Conservation (phyloP, 495 filamentous ascomycete species). For the Hyaloscypha variabilis region DNA sequence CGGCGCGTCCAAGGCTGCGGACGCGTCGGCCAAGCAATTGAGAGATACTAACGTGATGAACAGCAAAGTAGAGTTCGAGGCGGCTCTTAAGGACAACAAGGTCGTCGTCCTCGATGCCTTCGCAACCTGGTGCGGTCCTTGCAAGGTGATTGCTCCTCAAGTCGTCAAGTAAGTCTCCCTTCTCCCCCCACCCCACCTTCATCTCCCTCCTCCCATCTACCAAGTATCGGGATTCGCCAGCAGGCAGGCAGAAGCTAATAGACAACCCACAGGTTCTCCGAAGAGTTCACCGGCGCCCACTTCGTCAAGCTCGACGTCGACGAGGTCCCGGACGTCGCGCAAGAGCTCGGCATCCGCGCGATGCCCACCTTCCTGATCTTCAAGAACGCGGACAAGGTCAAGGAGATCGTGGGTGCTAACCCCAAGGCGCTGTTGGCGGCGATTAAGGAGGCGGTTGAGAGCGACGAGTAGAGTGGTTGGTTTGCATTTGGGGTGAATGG, state of each 20-base stretch:
- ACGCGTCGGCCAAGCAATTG: no score
- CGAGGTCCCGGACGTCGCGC: conserved; percentile 71
- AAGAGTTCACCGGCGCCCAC: conserved; percentile 55
- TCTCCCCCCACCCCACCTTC: conserved; percentile 11
- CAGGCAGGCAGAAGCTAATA: conserved; percentile 19
- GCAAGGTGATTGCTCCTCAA: conserved; percentile 81
- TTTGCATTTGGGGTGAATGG: not conserved
- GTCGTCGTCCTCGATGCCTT: conserved; percentile 84
- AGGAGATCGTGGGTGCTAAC: conserved; percentile 83
- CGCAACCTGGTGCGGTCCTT: conserved; percentile 93
- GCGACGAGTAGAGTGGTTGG: not conserved
- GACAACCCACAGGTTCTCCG: conserved; percentile 49
- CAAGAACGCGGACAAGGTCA: conserved; percentile 69
- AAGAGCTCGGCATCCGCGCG: conserved; percentile 82
- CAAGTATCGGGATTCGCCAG: no score
- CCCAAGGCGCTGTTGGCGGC: conserved; percentile 60
- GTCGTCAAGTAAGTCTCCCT: conserved; percentile 13
- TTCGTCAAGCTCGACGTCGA: conserved; percentile 98
- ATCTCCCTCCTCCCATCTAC: not conserved
- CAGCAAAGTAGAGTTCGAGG: conserved; percentile 66
- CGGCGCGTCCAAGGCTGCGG: not conserved
- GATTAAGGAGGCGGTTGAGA: conserved; percentile 38
- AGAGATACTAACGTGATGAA: conserved; percentile 27
- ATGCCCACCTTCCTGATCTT: conserved; percentile 95
- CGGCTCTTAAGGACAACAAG: conserved; percentile 52